These are phyloP conservation scores for Hanseniaspora thailandica DNA, from an alignment of 805 yeast species.

Conservation along the genomic window DNA sequence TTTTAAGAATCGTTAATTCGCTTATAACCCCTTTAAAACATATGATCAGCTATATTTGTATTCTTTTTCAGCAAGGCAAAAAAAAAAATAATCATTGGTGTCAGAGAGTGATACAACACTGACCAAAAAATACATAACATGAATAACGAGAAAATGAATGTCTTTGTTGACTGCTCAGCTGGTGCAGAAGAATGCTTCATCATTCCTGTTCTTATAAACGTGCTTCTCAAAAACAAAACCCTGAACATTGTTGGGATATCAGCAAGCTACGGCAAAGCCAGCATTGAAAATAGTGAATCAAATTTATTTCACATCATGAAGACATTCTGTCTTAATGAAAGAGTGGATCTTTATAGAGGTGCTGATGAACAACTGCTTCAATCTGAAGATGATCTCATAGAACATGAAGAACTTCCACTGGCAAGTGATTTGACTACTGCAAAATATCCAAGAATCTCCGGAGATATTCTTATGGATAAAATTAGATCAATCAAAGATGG, in stretches of 20 bases:
- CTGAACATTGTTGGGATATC: slow-evolving; percentile 48
- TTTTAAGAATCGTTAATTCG: background rate
- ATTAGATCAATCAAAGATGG: slow-evolving; percentile 22
- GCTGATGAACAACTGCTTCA: slow-evolving; percentile 46
- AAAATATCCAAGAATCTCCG: slow-evolving; percentile 33
- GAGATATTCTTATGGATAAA: slow-evolving; percentile 32
- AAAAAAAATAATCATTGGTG: no score
- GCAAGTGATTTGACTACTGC: slow-evolving; percentile 21
- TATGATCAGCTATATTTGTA: no score
- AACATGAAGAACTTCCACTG: background rate
- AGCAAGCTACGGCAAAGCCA: slow-evolving; percentile 63
- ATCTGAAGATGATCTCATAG: slow-evolving; percentile 21
- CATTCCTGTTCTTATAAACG: slow-evolving; percentile 48
- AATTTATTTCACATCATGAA: slow-evolving; percentile 43
- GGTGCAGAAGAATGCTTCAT: slow-evolving; percentile 79
- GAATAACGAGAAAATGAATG: slow-evolving; percentile 35
- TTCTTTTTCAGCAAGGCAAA: background rate
- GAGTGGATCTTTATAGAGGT: slow-evolving; percentile 59
- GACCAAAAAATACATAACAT: no score
- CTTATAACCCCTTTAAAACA: no score
- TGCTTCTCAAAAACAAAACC: slow-evolving; percentile 29
- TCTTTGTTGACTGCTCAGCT: slow-evolving; percentile 89
- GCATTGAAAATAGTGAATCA: slow-evolving; percentile 26
- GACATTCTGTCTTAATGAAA: slow-evolving; percentile 40
- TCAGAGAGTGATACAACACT: no score